phyloP scores from a whole-genome alignment of 768 basidiomycete genomes.

The Leccinum boreale region DNA sequence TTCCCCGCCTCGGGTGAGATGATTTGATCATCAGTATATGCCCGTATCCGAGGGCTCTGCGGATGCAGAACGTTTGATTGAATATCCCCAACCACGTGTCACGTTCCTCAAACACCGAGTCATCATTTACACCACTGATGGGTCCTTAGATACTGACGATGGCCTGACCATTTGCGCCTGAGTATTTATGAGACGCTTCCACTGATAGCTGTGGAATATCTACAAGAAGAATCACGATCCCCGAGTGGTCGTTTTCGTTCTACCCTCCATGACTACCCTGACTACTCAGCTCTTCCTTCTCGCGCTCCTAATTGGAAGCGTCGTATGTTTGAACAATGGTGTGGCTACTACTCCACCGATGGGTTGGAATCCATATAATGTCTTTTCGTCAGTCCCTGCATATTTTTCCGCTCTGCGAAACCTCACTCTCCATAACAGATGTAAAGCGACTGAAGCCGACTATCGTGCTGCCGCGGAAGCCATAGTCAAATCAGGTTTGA shows the following conservation, averaged over 20 bases:
- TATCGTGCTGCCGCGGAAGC: conserved; percentile 7
- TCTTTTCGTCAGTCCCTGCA: conserved; percentile 1
- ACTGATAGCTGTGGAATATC: not conserved
- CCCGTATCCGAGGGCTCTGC: not conserved
- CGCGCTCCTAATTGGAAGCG: not conserved
- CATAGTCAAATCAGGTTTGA: conserved; percentile 2
- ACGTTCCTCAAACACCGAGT: not conserved
- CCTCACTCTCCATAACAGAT: not conserved
- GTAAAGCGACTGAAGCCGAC: conserved; percentile 1
- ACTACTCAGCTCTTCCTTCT: not conserved
- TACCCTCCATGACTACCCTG: not conserved
- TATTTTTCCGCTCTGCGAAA: not conserved
- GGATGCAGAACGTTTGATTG: not conserved
- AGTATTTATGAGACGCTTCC: not conserved
- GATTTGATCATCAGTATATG: not conserved
- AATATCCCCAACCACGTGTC: not conserved
- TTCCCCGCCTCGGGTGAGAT: not conserved
- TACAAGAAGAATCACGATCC: not conserved
- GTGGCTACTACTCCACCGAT: conserved; percentile 11
- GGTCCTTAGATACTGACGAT: not conserved
- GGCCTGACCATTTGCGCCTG: not conserved
- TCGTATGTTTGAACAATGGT: conserved; percentile 7
- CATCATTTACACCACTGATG: not conserved
- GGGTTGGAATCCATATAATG: conserved; percentile 19
- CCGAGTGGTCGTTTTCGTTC: not conserved